Percentiles rank a stretch among this genome's conserved stretches.
Conservation (phyloP, 768 basidiomycete genomes). For the Russula vinacea region DNA sequence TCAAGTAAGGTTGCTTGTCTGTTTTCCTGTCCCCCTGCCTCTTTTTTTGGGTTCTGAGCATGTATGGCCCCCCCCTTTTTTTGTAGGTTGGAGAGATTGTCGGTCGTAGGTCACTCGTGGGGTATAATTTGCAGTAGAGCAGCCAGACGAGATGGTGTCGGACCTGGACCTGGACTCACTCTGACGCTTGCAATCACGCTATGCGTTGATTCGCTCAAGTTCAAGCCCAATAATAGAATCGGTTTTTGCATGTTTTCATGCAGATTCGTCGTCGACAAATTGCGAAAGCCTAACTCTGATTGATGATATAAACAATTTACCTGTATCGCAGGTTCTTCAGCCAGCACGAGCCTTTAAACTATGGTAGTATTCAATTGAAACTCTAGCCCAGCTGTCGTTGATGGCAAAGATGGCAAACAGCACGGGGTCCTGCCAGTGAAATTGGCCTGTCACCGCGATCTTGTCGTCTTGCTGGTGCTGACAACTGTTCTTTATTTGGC, state of each 20-base stretch:
- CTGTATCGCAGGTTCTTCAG: background rate
- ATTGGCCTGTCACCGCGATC: too few species aligned
- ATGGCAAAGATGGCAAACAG: too few species aligned
- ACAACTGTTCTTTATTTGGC: too few species aligned
- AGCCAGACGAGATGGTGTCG: background rate
- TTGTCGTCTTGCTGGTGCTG: too few species aligned
- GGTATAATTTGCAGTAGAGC: constrained; percentile 55
- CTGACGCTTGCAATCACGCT: background rate
- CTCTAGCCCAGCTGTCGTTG: too few species aligned
- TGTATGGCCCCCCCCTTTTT: background rate
- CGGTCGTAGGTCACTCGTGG: constrained; percentile 74
- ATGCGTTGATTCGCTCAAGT: background rate
- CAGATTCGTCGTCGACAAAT: background rate
- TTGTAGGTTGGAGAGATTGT: constrained; percentile 82
- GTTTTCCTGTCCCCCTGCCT: background rate
- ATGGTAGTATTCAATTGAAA: too few species aligned
- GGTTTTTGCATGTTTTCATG: background rate
- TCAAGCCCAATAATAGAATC: background rate
- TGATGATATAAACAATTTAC: background rate
- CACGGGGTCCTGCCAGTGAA: too few species aligned
- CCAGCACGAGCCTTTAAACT: background rate
- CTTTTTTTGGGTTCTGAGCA: constrained; percentile 9
- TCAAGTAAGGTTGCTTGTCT: constrained; percentile 52
- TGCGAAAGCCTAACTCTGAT: background rate
- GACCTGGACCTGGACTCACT: background rate